These are phyloP conservation scores for Suillus luteus DNA, from an alignment of 768 basidiomycete species.

Conservation along the genomic window DNA sequence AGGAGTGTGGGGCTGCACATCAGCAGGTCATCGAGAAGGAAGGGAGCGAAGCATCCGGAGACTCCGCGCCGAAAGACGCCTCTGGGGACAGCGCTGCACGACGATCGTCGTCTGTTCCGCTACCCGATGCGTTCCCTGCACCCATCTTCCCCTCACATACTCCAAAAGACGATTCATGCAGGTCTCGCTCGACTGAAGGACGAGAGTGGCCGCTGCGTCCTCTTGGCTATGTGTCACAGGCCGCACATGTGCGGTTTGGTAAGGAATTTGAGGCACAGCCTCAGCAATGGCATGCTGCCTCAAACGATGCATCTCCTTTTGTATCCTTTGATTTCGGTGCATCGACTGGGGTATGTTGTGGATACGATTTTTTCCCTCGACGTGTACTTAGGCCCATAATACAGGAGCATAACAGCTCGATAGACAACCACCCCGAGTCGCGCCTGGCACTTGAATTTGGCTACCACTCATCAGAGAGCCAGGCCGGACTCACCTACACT, in stretches of 20 bases:
- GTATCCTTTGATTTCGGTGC: background rate
- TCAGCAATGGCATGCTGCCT: conserved; percentile 7
- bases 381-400: background rate
- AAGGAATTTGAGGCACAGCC: background rate
- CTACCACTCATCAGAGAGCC: background rate
- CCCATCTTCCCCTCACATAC: background rate
- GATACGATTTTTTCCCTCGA: background rate
- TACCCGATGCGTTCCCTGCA: conserved; percentile 1
- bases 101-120: conserved; percentile 17
- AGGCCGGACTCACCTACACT: background rate
- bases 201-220: conserved; percentile 1
- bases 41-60: background rate
- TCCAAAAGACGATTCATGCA: conserved; percentile 1
- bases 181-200: conserved; percentile 1
- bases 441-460: background rate
- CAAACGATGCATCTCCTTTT: background rate
- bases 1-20: background rate
- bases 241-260: conserved; percentile 9
- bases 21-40: background rate
- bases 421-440: background rate
- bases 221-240: conserved; percentile 15
- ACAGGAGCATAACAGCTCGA: background rate
- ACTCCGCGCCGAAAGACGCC: background rate
- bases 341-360: background rate
- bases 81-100: background rate